A percentile compares a stretch with the other conserved stretches of the same genome.
phyloP scores from a whole-genome alignment of 2,329 filamentous ascomycete species.

The Dendrostoma leiphaemia region DNA sequence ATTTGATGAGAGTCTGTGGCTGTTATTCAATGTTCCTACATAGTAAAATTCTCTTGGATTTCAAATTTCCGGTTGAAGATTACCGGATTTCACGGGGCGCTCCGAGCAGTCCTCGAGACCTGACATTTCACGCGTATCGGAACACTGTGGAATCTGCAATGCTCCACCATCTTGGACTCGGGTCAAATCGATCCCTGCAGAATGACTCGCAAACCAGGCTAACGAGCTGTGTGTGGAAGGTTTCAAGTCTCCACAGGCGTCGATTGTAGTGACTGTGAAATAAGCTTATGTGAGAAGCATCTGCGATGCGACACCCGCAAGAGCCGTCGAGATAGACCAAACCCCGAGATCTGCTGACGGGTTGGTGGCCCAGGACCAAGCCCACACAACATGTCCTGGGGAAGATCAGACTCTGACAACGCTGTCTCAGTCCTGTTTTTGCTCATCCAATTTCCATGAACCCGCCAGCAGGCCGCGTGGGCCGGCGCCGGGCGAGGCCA shows the following conservation, averaged over 20 bases:
- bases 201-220: not conserved
- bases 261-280: not conserved
- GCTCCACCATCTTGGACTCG: not conserved
- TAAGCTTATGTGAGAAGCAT: not conserved
- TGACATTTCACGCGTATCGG: too few relatives aligned
- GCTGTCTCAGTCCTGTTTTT: not conserved
- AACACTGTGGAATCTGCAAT: not conserved
- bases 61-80: too few relatives aligned
- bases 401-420: not conserved
- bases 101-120: not conserved
- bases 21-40: too few relatives aligned
- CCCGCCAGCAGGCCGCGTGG: not conserved
- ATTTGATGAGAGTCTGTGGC: too few relatives aligned
- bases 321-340: not conserved
- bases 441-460: not conserved
- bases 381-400: not conserved
- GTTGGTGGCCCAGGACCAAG: not conserved
- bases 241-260: not conserved
- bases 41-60: too few relatives aligned
- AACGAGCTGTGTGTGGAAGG: not conserved
- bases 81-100: too few relatives aligned
- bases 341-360: not conserved
- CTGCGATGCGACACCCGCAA: not conserved
- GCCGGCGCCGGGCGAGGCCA: not conserved
- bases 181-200: too few relatives aligned